A percentile compares a stretch with the other conserved stretches of the same genome.
Conservation (phyloP, 2,329 filamentous ascomycete genomes). For the Teratosphaeria zuluensis region DNA sequence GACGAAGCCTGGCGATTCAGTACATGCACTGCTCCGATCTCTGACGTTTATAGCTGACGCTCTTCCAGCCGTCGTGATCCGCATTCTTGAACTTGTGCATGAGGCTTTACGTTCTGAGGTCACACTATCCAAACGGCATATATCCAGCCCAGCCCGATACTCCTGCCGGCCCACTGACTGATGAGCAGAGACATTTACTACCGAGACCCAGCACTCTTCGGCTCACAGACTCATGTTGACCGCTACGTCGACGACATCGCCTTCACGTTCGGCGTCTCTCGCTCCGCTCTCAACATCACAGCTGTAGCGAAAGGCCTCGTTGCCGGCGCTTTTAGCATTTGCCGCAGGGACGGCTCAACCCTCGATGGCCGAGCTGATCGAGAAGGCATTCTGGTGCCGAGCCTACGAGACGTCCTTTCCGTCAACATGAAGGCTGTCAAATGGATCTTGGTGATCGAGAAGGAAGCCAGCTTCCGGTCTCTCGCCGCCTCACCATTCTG, state of each 20-base stretch:
- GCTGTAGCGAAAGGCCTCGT: constrained; percentile 66
- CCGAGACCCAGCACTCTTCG: constrained; percentile 62
- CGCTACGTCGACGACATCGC: constrained; percentile 65
- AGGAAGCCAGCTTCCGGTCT: constrained; percentile 72
- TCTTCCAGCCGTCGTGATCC: constrained; percentile 41
- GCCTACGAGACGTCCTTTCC: constrained; percentile 37
- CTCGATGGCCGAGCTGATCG: constrained; percentile 31
- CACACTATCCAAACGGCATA: constrained; percentile 46
- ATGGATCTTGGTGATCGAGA: constrained; percentile 69
- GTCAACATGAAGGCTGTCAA: constrained; percentile 42
- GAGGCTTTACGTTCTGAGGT: constrained; percentile 39
- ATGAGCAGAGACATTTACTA: constrained; percentile 65
- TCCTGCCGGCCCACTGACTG: not conserved
- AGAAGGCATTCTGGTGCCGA: constrained; percentile 54
- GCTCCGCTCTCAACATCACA: constrained; percentile 60
- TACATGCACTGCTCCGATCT: constrained; percentile 17
- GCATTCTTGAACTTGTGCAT: constrained; percentile 47
- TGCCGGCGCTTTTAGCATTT: constrained; percentile 47
- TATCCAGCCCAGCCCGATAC: not conserved
- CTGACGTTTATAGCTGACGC: constrained; percentile 1
- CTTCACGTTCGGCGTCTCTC: constrained; percentile 54
- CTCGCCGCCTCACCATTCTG: constrained; percentile 51
- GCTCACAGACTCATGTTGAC: constrained; percentile 59
- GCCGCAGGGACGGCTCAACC: constrained; percentile 35
- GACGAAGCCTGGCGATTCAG: constrained; percentile 52